phyloP scores from a whole-genome alignment of 768 basidiomycete genomes.

The Kwoniella botswanensis region DNA sequence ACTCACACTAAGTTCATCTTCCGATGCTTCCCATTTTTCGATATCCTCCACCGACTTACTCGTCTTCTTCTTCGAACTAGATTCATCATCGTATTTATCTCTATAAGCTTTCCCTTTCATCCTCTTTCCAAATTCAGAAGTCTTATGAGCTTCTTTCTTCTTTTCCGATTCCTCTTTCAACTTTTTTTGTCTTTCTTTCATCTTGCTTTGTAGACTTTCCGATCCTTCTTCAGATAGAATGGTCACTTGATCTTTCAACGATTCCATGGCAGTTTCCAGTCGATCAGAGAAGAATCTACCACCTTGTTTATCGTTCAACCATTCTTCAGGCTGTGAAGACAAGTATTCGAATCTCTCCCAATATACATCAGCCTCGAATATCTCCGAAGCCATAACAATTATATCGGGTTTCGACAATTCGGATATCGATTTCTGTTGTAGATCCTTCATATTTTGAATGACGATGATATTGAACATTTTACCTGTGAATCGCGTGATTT shows the following conservation, averaged over 20 bases:
- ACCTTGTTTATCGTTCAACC: slow-evolving; percentile 63
- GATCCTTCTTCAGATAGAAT: slow-evolving; percentile 71
- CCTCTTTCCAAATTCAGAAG: slow-evolving; percentile 47
- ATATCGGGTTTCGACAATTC: slow-evolving; percentile 81
- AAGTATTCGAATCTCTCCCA: slow-evolving; percentile 55
- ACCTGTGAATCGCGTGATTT: slow-evolving; percentile 79
- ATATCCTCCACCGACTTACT: slow-evolving; percentile 61
- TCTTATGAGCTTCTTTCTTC: slow-evolving; percentile 49
- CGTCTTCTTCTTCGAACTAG: slow-evolving; percentile 36
- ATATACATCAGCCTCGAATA: slow-evolving; percentile 78
- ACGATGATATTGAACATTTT: slow-evolving; percentile 68
- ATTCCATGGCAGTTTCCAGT: slow-evolving; percentile 67
- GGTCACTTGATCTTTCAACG: slow-evolving; percentile 71
- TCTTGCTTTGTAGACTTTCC: slow-evolving; percentile 67
- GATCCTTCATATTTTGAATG: slow-evolving; percentile 70
- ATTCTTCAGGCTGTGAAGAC: slow-evolving; percentile 46
- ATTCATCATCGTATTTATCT: slow-evolving; percentile 39
- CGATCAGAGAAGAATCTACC: slow-evolving; percentile 90
- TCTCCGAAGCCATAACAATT: slow-evolving; percentile 79
- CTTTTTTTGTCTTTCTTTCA: slow-evolving; percentile 67
- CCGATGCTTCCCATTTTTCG: slow-evolving; percentile 48
- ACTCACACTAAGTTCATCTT: slow-evolving; percentile 61
- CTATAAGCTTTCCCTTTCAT: slow-evolving; percentile 52
- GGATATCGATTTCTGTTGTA: slow-evolving; percentile 75
- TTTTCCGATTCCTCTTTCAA: slow-evolving; percentile 62